Percentiles rank a stretch among this genome's conserved stretches.
Evolutionary conservation across 257 asterid species (phyloP).

Genomic region (Agastache rugosa): DNA sequence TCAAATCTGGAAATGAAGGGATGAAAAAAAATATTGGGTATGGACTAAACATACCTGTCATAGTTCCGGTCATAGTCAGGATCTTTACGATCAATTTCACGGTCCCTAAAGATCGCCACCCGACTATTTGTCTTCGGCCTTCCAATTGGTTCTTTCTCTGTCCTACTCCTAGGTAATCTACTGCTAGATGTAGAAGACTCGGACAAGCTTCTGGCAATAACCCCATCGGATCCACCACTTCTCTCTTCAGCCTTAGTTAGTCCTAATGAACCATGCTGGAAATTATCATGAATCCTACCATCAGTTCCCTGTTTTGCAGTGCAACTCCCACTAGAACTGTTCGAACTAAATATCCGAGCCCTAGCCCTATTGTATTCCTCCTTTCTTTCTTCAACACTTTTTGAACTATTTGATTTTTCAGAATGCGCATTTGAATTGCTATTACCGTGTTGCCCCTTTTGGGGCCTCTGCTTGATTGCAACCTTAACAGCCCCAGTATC

Average conservation of each 20-base stretch:
- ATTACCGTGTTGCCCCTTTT: constrained; percentile 60
- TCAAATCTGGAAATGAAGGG: not conserved
- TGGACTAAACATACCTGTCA: constrained; percentile 62
- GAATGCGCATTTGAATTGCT: constrained; percentile 53
- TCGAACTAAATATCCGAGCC: constrained; percentile 92
- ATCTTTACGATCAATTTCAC: constrained; percentile 90
- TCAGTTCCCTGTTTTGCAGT: constrained; percentile 65
- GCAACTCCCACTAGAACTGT: constrained; percentile 60
- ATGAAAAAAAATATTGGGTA: not conserved
- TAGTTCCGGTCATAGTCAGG: constrained; percentile 96
- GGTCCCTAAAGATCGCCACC: constrained; percentile 97
- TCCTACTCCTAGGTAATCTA: constrained; percentile 75
- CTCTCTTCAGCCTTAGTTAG: constrained; percentile 63
- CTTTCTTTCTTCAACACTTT: constrained; percentile 96
- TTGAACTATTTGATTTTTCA: constrained; percentile 68
- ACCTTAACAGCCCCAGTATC: constrained; percentile 57
- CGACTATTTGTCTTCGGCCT: constrained; percentile 66
- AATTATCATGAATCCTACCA: constrained; percentile 62
- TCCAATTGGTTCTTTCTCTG: constrained; percentile 78
- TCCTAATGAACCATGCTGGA: constrained; percentile 61
- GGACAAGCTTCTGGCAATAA: constrained; percentile 58
- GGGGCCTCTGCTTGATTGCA: constrained; percentile 97
- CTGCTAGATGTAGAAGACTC: constrained; percentile 75
- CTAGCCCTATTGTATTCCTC: constrained; percentile 98
- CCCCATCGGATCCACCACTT: constrained; percentile 55